Conservation (phyloP, 2,329 filamentous ascomycete species). For the Alternaria dauci region DNA sequence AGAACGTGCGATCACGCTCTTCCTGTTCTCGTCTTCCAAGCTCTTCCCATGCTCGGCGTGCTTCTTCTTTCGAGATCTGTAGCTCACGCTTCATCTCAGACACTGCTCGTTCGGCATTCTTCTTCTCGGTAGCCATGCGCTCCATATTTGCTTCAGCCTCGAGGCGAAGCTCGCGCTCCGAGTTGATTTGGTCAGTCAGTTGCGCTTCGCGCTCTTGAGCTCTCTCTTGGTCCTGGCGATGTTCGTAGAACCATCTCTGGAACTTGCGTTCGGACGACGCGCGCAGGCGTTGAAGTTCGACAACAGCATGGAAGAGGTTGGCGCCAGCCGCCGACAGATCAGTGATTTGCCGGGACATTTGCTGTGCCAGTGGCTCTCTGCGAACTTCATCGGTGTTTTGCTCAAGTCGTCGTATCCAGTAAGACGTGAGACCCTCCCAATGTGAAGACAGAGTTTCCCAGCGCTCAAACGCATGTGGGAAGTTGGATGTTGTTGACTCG, state of each 20-base stretch:
- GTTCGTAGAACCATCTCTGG: constrained; percentile 98
- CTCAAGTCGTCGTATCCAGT: constrained; percentile 94
- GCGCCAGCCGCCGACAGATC: constrained; percentile 97
- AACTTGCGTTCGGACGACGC: constrained; percentile 98
- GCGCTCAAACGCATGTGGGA: constrained; percentile 95
- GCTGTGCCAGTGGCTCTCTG: constrained; percentile 81
- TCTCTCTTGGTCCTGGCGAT: constrained; percentile 84
- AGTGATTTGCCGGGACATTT: constrained; percentile 91
- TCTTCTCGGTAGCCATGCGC: constrained; percentile 72
- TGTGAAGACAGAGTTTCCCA: constrained; percentile 98
- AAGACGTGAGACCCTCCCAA: constrained; percentile 96
- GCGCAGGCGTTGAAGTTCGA: constrained; percentile 90
- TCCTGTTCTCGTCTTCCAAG: constrained; percentile 91
- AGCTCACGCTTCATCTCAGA: constrained; percentile 91
- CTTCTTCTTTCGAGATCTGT: constrained; percentile 94
- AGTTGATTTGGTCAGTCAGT: constrained; percentile 72
- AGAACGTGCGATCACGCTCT: constrained; percentile 84
- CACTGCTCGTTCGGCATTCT: constrained; percentile 77
- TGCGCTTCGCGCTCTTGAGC: constrained; percentile 82
- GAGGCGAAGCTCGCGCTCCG: constrained; percentile 74
- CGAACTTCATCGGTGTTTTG: constrained; percentile 87
- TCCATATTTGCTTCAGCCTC: constrained; percentile 73
- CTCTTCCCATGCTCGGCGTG: constrained; percentile 95
- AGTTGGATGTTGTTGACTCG: constrained; percentile 66
- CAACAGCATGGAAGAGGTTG: constrained; percentile 96